A percentile compares a stretch with the other conserved stretches of the same genome.
phyloP scores from a whole-genome alignment of 2,329 filamentous ascomycete species.

The Diaporthe sp. region DNA sequence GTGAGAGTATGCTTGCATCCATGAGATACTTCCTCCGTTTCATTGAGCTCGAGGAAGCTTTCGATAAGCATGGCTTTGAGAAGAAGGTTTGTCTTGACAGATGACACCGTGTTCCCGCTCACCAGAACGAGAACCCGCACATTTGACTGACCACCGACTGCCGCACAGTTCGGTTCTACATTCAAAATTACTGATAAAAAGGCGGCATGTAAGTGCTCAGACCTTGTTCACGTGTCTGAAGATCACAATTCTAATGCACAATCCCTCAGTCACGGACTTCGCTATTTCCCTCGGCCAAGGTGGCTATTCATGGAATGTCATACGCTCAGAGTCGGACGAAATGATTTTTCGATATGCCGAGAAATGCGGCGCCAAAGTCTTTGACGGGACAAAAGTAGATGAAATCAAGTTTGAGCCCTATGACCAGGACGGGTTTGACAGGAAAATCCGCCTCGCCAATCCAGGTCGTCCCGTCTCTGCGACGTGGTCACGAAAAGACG shows the following conservation, averaged over 20 bases:
- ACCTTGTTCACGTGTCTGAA: background rate
- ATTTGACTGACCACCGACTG: background rate
- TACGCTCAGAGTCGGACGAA: constrained; percentile 60
- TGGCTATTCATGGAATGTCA: constrained; percentile 58
- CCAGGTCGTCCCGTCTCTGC: constrained; percentile 46
- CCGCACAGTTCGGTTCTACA: constrained; percentile 50
- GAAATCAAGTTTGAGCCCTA: constrained; percentile 48
- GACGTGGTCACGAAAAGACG: constrained; percentile 50
- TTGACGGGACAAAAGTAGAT: constrained; percentile 55
- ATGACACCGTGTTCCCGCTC: background rate
- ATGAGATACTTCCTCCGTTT: constrained; percentile 58
- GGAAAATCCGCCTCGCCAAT: constrained; percentile 42
- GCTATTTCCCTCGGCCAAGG: constrained; percentile 52
- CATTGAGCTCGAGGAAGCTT: constrained; percentile 56
- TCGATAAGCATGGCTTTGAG: constrained; percentile 55
- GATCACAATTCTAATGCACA: background rate
- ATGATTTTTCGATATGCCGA: constrained; percentile 58
- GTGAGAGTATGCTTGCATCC: constrained; percentile 53
- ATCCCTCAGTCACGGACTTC: constrained; percentile 56
- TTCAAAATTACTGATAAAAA: constrained; percentile 51
- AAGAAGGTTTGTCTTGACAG: constrained; percentile 48
- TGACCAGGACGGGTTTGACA: background rate
- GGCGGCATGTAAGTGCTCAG: background rate
- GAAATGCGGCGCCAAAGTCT: constrained; percentile 53
- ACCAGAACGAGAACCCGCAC: no score